Conservation (phyloP, 2,329 filamentous ascomycete species). For the Didymellaceae sp. region DNA sequence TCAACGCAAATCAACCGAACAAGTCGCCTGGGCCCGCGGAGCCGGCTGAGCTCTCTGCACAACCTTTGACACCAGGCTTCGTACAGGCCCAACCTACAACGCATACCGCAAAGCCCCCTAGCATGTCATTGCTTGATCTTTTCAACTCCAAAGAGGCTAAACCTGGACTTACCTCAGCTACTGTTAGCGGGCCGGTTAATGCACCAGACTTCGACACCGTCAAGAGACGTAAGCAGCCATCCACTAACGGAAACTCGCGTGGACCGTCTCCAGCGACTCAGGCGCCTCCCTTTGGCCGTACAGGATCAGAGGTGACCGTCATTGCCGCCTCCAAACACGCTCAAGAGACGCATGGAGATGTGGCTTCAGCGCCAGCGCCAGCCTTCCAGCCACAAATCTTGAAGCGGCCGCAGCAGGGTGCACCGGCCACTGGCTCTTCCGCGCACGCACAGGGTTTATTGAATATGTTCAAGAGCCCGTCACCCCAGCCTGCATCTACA, state of each 20-base stretch:
- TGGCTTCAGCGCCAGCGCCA: constrained; percentile 17
- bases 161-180: constrained; percentile 46
- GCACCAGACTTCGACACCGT: constrained; percentile 51
- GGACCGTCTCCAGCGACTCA: constrained; percentile 37
- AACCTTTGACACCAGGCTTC: constrained; percentile 49
- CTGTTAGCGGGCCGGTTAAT: constrained; percentile 51
- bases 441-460: constrained; percentile 30
- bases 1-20: constrained; percentile 43
- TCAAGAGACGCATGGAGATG: constrained; percentile 12
- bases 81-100: constrained; percentile 29
- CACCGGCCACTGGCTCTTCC: constrained; percentile 22
- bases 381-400: constrained; percentile 47
- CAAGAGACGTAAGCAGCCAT: constrained; percentile 37
- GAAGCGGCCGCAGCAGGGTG: constrained; percentile 40
- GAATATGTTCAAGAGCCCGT: constrained; percentile 24
- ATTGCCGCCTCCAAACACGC: constrained; percentile 12
- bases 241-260: constrained; percentile 32
- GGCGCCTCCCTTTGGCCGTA: constrained; percentile 17
- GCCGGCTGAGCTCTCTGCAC: constrained; percentile 56
- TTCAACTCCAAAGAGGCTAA: constrained; percentile 29
- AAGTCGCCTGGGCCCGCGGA: constrained; percentile 33
- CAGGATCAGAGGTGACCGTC: constrained; percentile 12
- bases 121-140: constrained; percentile 28
- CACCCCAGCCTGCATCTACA: constrained; percentile 12
- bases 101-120: constrained; percentile 22